Evolutionary conservation across 768 basidiomycete species (phyloP), one percentile per base, ranked within the genome.

Genomic region (Suillus tomentosus): DNA sequence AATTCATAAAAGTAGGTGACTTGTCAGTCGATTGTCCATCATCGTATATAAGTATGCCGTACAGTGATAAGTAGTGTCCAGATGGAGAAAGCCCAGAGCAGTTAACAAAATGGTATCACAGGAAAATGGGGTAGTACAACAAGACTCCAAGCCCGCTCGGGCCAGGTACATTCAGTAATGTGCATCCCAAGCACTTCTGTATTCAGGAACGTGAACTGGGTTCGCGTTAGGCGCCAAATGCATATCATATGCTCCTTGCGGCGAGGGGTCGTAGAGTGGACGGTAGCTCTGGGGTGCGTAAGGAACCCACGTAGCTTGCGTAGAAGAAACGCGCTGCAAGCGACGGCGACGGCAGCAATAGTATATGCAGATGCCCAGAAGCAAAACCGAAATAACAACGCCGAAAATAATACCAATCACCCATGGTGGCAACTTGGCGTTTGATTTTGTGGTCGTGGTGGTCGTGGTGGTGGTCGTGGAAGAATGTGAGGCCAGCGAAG

Each of bases 391-490:
- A 53, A 72, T 5, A 14, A 37, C 53, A 7, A 47, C 22, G 39
- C 51, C 68, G 24, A 47, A 67, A 36, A 76, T 58, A 31, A 66
- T 13, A 51, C 40, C 72, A 15, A 77, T 67, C 27, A 63, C 14
- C 68, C 66, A 61, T 45, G 53, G 2, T 2, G 63, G 36, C 31
- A 63, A 2, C n/a, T 51, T 60, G 10, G 59, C 39, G 19, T 37
- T 60, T 53, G 61, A 65, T 73, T 63, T 80, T 75, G 55, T 71
- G 45, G 19, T 79, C 75, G 62, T 70, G 1, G 39, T 34, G 5
- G 48, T 48, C 5, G 47, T 27, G 67, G 13, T 78, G 73, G 36
- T 74, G 66, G 48, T 73, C 67, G 19, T 80, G 78, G 66, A 80
- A 31, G 50, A 51, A 51, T 51, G 50, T 31, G 51, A 53, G 15